These are phyloP conservation scores for Striga hermonthica DNA, from an alignment of 305 asterid genomes.

Conservation along the genomic window DNA sequence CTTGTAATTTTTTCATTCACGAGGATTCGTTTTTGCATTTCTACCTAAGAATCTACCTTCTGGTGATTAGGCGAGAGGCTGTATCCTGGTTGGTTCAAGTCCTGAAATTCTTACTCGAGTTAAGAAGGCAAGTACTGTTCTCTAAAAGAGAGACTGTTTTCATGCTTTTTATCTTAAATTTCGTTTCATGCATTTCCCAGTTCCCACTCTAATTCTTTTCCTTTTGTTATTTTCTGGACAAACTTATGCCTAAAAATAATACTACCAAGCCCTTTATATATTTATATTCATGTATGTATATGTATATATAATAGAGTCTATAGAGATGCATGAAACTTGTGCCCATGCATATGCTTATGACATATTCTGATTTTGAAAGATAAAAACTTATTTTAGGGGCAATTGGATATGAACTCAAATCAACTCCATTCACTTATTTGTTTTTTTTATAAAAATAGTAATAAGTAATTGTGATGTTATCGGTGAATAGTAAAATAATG, in stretches of 20 bases:
- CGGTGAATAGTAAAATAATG: too few relatives aligned
- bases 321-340: background rate
- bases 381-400: too few relatives aligned
- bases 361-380: background rate
- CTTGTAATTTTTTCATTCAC: constrained; percentile 18
- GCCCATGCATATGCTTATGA: background rate
- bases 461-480: too few relatives aligned
- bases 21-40: constrained; percentile 1
- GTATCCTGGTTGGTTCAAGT: constrained; percentile 93
- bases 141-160: constrained; percentile 11
- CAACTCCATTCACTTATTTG: too few relatives aligned
- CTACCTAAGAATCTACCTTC: constrained; percentile 27
- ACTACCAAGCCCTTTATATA: background rate
- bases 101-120: constrained; percentile 96
- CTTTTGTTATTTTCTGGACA: constrained; percentile 4
- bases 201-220: constrained; percentile 6
- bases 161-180: constrained; percentile 17
- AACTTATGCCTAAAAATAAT: constrained; percentile 1
- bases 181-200: constrained; percentile 6
- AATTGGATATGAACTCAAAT: too few relatives aligned
- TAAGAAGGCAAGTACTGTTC: constrained; percentile 57
- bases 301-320: background rate
- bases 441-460: too few relatives aligned
- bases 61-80: constrained; percentile 80
- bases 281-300: background rate